Evolutionary conservation across 345 rosid species (phyloP).

Genomic region (Acer campestre): DNA sequence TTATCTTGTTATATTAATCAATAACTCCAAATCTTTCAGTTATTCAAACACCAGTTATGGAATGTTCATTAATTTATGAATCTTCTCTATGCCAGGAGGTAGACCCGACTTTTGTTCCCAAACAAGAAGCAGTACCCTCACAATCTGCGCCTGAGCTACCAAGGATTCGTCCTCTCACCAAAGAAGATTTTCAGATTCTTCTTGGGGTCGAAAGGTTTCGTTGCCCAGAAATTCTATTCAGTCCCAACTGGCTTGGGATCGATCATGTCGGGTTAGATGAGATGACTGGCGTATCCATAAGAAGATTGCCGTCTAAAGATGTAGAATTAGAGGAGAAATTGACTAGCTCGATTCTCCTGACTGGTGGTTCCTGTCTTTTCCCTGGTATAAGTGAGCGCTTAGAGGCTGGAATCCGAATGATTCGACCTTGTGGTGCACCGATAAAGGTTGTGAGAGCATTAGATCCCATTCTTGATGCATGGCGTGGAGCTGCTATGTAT

Average conservation of each 20-base stretch:
- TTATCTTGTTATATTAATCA: background rate
- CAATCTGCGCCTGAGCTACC: conserved; percentile 68
- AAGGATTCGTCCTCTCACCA: conserved; percentile 60
- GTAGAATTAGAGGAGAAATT: conserved; percentile 57
- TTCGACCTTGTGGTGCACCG: conserved; percentile 75
- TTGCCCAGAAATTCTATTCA: conserved; percentile 82
- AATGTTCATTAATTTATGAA: background rate
- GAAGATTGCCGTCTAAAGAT: conserved; percentile 55
- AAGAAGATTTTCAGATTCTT: conserved; percentile 84
- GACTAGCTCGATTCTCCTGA: conserved; percentile 71
- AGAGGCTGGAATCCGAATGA: conserved; percentile 80
- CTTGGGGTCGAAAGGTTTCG: conserved; percentile 85
- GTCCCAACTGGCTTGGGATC: conserved; percentile 81
- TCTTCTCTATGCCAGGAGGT: conserved; percentile 51
- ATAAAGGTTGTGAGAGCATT: conserved; percentile 67
- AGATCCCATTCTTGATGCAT: conserved; percentile 88
- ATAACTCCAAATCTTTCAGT: background rate
- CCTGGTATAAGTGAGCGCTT: conserved; percentile 72
- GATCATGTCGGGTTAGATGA: conserved; percentile 88
- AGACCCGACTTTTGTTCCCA: conserved; percentile 78
- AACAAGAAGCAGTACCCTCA: conserved; percentile 46
- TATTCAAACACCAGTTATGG: background rate
- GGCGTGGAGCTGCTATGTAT: conserved; percentile 91
- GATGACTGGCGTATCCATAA: conserved; percentile 77
- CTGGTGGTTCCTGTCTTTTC: conserved; percentile 76